Conservation (phyloP, 225 moss, liverwort and hornwort species). For the Bryoerythrophyllum caledonicum region DNA sequence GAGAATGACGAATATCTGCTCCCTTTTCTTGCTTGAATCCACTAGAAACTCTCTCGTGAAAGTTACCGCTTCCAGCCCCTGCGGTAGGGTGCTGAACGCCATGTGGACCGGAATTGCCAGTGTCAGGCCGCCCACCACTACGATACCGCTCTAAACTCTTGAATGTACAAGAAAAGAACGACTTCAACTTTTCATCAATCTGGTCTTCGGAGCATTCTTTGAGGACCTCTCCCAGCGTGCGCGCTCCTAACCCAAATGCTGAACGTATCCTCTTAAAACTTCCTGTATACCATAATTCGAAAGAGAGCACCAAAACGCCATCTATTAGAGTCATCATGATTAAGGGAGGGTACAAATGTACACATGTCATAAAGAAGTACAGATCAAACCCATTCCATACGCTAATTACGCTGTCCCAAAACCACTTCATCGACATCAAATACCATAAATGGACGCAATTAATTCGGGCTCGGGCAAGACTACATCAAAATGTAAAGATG, state of each 20-base stretch:
- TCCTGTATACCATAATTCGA: slow-evolving; percentile 48
- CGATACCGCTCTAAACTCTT: slow-evolving; percentile 45
- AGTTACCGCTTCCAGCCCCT: slow-evolving; percentile 29
- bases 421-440: not conserved
- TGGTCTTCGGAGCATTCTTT: slow-evolving; percentile 50
- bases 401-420: slow-evolving; percentile 1
- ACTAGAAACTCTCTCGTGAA: slow-evolving; percentile 30
- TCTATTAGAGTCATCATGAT: not conserved
- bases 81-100: slow-evolving; percentile 18
- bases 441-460: slow-evolving; percentile 7
- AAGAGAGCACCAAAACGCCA: slow-evolving; percentile 21
- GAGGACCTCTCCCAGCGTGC: slow-evolving; percentile 61
- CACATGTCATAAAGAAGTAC: slow-evolving; percentile 4
- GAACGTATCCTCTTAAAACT: slow-evolving; percentile 70
- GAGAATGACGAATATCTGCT: slow-evolving; percentile 9
- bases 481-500: not conserved
- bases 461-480: not conserved
- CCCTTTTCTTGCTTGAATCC: slow-evolving; percentile 38
- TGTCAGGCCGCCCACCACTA: slow-evolving; percentile 63
- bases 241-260: slow-evolving; percentile 68
- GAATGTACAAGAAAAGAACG: slow-evolving; percentile 68
- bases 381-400: not conserved
- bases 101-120: slow-evolving; percentile 24
- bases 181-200: slow-evolving; percentile 51
- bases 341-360: not conserved